A percentile compares a stretch with the other conserved stretches of the same genome.
phyloP scores from a whole-genome alignment of 257 asterid genomes.

The Scutellaria minor region DNA sequence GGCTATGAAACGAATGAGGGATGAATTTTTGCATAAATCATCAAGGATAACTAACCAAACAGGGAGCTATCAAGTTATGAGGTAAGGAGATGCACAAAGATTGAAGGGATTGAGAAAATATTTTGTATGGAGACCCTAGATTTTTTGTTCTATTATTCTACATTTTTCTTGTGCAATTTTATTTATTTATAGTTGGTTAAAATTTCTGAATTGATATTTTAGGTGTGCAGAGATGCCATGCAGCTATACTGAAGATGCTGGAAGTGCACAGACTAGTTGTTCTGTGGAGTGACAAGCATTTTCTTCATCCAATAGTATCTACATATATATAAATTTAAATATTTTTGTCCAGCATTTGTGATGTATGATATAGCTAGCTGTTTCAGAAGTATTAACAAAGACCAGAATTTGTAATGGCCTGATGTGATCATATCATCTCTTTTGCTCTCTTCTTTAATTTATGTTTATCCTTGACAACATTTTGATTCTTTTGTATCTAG shows the following conservation, averaged over 20 bases:
- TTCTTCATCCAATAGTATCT: not conserved
- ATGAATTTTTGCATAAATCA: conserved; percentile 48
- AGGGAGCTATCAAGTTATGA: conserved; percentile 42
- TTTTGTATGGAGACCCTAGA: no score
- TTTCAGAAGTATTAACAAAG: no score
- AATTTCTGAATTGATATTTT: not conserved
- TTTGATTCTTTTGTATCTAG: no score
- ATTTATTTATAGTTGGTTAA: not conserved
- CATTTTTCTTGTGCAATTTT: not conserved
- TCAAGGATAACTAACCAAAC: conserved; percentile 41
- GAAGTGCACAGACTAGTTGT: conserved; percentile 58
- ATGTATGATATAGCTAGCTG: no score
- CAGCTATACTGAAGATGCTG: conserved; percentile 60
- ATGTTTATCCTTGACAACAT: no score
- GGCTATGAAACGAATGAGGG: conserved; percentile 55
- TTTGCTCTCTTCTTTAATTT: no score
- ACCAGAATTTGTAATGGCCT: no score
- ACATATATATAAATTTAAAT: no score
- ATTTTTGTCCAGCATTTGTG: no score
- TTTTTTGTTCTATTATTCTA: no score
- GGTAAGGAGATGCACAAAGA: conserved; percentile 43
- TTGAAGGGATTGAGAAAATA: no score
- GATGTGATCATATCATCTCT: no score
- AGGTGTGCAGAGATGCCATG: conserved; percentile 54
- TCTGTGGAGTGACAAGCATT: conserved; percentile 43